These are phyloP conservation scores for Solanum chilense DNA, from an alignment of 257 asterid genomes.

Conservation along the genomic window DNA sequence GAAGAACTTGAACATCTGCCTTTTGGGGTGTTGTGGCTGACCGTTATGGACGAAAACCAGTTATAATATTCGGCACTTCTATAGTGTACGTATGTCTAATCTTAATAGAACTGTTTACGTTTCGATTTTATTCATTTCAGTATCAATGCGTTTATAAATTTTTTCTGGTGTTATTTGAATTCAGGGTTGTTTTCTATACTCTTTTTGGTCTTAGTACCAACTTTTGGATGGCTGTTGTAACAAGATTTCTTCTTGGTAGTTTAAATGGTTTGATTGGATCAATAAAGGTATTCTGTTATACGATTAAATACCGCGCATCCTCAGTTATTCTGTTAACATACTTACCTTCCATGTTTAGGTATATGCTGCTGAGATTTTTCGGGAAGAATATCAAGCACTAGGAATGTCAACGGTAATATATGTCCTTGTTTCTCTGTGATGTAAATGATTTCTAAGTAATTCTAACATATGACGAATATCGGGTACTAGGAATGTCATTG, in stretches of 20 bases:
- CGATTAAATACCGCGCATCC: neutral
- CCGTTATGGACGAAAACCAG: no score
- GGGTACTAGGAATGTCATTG: neutral
- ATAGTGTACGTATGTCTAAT: no score
- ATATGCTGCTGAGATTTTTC: constrained; percentile 68
- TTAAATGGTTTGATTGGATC: constrained; percentile 84
- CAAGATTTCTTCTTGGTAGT: constrained; percentile 80
- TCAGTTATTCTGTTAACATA: neutral
- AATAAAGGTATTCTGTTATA: constrained; percentile 19
- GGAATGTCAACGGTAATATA: constrained; percentile 80
- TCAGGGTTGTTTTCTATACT: constrained; percentile 69
- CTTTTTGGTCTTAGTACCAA: constrained; percentile 64
- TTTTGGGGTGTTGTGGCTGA: no score
- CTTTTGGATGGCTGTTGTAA: constrained; percentile 77
- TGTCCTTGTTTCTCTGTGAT: neutral
- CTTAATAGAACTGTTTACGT: no score
- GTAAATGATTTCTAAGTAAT: neutral
- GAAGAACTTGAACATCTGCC: no score
- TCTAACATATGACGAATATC: neutral
- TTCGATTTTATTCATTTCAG: no score
- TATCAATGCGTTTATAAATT: no score
- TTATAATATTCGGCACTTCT: no score
- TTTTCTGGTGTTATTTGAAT: constrained; percentile 1
- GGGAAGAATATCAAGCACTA: constrained; percentile 67
- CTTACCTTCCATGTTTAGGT: constrained; percentile 35